Conservation (phyloP, 2,329 filamentous ascomycete genomes). For the Colletotrichum lupini region DNA sequence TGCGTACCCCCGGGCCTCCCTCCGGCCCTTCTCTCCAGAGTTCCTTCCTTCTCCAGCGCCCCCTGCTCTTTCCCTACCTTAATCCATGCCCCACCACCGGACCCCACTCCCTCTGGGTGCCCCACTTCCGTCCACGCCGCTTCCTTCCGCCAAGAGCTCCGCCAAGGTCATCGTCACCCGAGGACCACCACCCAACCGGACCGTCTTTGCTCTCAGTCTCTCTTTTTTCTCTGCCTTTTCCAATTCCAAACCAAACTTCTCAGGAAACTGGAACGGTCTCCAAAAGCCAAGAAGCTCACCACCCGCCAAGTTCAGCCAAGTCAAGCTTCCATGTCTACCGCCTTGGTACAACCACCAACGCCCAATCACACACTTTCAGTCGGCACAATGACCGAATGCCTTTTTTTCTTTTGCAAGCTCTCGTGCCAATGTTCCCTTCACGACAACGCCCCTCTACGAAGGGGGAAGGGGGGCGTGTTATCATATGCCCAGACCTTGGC, state of each 20-base stretch:
- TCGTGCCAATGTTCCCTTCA: not conserved
- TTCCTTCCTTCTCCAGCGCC: not conserved
- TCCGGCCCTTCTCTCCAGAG: not conserved
- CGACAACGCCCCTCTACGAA: not conserved
- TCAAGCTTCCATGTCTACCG: slow-evolving; percentile 28
- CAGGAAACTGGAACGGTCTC: not conserved
- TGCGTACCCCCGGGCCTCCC: not conserved
- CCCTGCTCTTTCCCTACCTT: not conserved
- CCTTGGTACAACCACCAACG: slow-evolving; percentile 12
- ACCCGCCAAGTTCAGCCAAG: slow-evolving; percentile 28
- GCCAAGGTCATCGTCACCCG: slow-evolving; percentile 35
- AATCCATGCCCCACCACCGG: slow-evolving; percentile 6
- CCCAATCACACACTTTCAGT: slow-evolving; percentile 24
- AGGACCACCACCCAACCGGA: slow-evolving; percentile 31
- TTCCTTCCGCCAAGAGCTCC: slow-evolving; percentile 33
- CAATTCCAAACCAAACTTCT: not conserved
- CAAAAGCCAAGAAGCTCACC: slow-evolving; percentile 31
- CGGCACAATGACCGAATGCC: slow-evolving; percentile 35
- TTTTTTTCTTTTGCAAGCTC: not conserved
- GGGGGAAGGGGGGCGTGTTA: slow-evolving; percentile 31
- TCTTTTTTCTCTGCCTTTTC: not conserved
- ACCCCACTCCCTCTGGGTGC: slow-evolving; percentile 19
- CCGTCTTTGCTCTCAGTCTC: slow-evolving; percentile 3
- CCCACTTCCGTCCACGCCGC: slow-evolving; percentile 32
- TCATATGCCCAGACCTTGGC: slow-evolving; percentile 34